These are phyloP conservation scores for Puccinia sorghi DNA, from an alignment of 1,284 basidiomycete species.

Conservation along the genomic window DNA sequence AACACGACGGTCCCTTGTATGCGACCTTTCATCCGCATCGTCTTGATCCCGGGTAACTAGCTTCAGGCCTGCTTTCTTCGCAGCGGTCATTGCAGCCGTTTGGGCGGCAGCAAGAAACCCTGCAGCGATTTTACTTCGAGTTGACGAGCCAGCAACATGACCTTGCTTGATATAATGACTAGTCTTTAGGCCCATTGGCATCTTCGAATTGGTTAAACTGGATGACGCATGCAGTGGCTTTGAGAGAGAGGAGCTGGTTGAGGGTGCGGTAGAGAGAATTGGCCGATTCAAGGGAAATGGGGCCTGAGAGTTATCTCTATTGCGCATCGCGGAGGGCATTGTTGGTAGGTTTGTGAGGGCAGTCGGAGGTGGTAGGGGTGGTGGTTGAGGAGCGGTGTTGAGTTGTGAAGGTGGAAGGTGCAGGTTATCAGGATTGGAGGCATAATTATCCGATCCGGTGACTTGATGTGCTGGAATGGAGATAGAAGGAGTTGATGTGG, in stretches of 20 bases:
- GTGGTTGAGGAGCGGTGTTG: neutral
- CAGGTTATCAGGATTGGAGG: neutral
- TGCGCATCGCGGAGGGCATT: slow-evolving; percentile 34
- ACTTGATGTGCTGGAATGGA: neutral
- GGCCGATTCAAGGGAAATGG: neutral
- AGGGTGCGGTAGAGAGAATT: neutral
- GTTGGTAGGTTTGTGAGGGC: slow-evolving; percentile 13
- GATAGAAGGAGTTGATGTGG: neutral
- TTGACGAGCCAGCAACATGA: slow-evolving; percentile 1
- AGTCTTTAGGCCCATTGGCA: slow-evolving; percentile 42
- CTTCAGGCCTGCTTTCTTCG: slow-evolving; percentile 37
- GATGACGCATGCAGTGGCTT: neutral
- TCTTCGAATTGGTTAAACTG: slow-evolving; percentile 18
- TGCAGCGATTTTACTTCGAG: slow-evolving; percentile 39
- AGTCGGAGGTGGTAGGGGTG: neutral
- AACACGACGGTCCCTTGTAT: neutral
- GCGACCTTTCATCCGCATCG: neutral
- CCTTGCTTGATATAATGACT: slow-evolving; percentile 47
- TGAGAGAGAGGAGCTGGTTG: neutral
- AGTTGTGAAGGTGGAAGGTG: neutral
- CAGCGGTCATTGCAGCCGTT: slow-evolving; percentile 32
- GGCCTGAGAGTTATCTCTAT: slow-evolving; percentile 4
- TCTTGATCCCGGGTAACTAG: neutral
- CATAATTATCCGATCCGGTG: slow-evolving; percentile 2
- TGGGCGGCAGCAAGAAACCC: slow-evolving; percentile 47